Base-by-base conservation (phyloP, 371 early-diverging fungal genomes). In the Mucor circinelloides region DNA sequence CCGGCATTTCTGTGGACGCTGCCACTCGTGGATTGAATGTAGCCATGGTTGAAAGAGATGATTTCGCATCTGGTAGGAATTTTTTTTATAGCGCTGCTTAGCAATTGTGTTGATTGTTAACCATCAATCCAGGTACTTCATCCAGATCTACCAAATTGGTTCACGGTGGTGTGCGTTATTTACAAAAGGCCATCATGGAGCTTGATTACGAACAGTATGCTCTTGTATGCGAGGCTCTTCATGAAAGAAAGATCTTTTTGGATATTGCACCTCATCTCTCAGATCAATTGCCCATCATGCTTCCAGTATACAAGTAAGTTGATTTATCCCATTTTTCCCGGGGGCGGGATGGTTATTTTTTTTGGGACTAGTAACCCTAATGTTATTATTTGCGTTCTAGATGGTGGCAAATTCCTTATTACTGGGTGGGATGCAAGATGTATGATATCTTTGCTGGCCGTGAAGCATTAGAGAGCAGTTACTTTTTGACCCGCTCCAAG, bases 81-180 rank as follows among this genome's bases (percentile, higher is more conserved):
- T 8, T 28, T 13, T 28, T 70, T 44, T 36, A 2, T 10, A 36
- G 36, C 1, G 1, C 13, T 36, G 13, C 8, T 36, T 36, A 2
- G 36, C 36, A 36, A 36, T 36, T 34, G 34, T 34, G 64, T 58
- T 23, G 7, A 28, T 17, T 0, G n/a, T 9, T 32, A 46, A 57
- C 19, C n/a, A 21, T 40, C 40, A 25, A 31, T 48, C 12, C 9
- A 82, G 97, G 95, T 54, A 99, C 99, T 2, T 95, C 95, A 34
- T 98, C 99, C 2, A 89, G 98, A 69, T 94, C 94, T 19, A 99
- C 99, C 6, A 99, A 99, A 75, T 87, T 99, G 13, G 95, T 99
- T 21, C 99, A 99, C 75, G 99, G 99, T 64, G 99, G 99, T 73
- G 98, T 99, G 38, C 89, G 99, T 60, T 99, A 99, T 80, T 87